phyloP scores from a whole-genome alignment of 148 eudicot genomes.

The Camellia lanceoleosa region DNA sequence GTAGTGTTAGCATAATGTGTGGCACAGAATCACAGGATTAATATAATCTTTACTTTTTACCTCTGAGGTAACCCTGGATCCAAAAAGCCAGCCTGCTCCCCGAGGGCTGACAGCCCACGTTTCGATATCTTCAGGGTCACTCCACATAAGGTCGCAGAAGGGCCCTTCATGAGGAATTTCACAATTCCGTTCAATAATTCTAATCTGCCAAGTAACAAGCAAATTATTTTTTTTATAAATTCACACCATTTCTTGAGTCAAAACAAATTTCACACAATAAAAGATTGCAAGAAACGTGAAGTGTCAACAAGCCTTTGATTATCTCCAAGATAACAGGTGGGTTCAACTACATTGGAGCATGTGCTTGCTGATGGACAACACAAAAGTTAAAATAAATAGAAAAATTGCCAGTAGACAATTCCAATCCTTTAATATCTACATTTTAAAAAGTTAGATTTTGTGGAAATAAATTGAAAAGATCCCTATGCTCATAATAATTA shows the following conservation, averaged over 20 bases:
- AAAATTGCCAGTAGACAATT: background rate
- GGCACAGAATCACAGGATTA: background rate
- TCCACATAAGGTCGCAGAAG: constrained; percentile 99
- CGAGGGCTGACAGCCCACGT: constrained; percentile 99
- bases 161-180: constrained; percentile 99
- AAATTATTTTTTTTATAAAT: background rate
- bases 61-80: constrained; percentile 97
- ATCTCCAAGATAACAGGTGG: background rate
- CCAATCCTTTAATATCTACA: background rate
- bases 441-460: background rate
- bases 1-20: constrained; percentile 18
- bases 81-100: constrained; percentile 99
- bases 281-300: background rate
- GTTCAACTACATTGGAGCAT: background rate
- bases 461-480: background rate
- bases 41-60: constrained; percentile 26
- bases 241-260: background rate
- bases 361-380: background rate
- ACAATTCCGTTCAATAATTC: constrained; percentile 89
- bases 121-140: constrained; percentile 99
- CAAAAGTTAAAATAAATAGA: background rate
- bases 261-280: background rate
- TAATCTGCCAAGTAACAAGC: constrained; percentile 50
- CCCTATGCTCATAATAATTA: background rate
- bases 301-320: background rate